These are phyloP conservation scores for Nemania bipapillata DNA, from an alignment of 2,329 filamentous ascomycete genomes.

Conservation along the genomic window DNA sequence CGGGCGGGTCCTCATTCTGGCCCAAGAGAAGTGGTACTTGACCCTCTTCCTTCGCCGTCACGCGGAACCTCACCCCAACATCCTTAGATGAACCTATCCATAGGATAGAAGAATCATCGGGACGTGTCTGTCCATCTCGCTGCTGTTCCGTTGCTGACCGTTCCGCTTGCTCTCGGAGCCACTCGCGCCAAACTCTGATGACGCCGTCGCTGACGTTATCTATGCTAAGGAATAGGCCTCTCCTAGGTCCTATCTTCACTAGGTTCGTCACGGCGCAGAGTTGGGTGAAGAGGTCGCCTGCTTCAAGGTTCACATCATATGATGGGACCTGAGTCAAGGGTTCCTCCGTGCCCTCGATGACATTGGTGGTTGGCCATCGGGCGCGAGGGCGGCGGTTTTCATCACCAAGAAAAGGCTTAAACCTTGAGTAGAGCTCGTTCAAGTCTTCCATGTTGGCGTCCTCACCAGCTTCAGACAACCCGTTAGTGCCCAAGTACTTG, in stretches of 20 bases:
- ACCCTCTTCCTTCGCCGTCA: conserved; percentile 62
- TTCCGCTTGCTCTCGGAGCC: conserved; percentile 65
- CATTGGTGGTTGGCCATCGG: conserved; percentile 40
- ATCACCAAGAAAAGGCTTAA: conserved; percentile 70
- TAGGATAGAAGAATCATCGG: conserved; percentile 60
- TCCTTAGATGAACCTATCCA: conserved; percentile 74
- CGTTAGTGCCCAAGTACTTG: conserved; percentile 72
- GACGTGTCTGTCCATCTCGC: conserved; percentile 36
- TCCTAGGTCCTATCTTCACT: conserved; percentile 70
- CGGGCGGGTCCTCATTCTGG: conserved; percentile 71
- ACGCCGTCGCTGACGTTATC: conserved; percentile 75
- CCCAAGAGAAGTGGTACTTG: conserved; percentile 65
- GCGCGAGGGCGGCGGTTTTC: conserved; percentile 50
- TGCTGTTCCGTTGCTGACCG: conserved; percentile 41
- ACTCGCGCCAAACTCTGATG: conserved; percentile 76
- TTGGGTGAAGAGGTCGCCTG: conserved; percentile 78
- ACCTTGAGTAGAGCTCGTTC: conserved; percentile 73
- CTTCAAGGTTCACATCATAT: conserved; percentile 73
- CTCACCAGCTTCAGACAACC: conserved; percentile 59
- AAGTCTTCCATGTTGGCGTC: conserved; percentile 57
- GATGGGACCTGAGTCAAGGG: conserved; percentile 59
- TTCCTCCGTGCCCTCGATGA: conserved; percentile 41
- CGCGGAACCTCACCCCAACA: conserved; percentile 75
- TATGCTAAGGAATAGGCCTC: conserved; percentile 71
- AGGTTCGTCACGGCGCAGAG: conserved; percentile 75